These are phyloP conservation scores for Monascus ruber DNA, from an alignment of 2,329 filamentous ascomycete genomes.

Conservation along the genomic window DNA sequence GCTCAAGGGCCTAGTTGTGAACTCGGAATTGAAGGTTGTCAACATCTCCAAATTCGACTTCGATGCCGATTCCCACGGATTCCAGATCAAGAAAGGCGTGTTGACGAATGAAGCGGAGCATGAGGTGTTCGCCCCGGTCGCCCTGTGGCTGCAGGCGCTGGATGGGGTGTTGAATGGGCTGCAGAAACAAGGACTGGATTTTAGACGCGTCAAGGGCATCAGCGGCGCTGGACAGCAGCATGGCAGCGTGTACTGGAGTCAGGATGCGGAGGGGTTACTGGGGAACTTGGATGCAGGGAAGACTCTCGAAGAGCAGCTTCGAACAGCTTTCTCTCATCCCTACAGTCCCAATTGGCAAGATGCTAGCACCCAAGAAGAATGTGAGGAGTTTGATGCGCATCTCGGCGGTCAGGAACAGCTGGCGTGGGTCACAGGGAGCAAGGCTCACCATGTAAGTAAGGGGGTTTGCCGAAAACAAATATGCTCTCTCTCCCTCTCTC, in stretches of 20 bases:
- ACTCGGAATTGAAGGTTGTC: constrained; percentile 67
- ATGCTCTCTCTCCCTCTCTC: too few relatives aligned
- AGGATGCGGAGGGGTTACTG: constrained; percentile 55
- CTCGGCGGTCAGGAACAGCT: constrained; percentile 57
- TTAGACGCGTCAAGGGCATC: constrained; percentile 65
- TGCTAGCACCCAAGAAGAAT: constrained; percentile 84
- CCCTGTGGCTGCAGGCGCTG: constrained; percentile 87
- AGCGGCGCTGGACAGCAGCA: constrained; percentile 95
- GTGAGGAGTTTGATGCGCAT: constrained; percentile 69
- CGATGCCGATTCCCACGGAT: constrained; percentile 67
- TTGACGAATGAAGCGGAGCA: constrained; percentile 67
- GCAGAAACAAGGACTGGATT: constrained; percentile 56
- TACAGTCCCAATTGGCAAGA: constrained; percentile 98
- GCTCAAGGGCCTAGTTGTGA: constrained; percentile 83
- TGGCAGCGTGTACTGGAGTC: constrained; percentile 88
- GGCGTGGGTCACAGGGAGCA: constrained; percentile 74
- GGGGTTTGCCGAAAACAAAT: too few relatives aligned
- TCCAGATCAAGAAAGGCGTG: constrained; percentile 81
- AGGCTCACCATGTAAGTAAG: constrained; percentile 73
- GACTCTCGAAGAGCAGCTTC: constrained; percentile 61
- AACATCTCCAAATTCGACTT: constrained; percentile 91
- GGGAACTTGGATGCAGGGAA: constrained; percentile 47
- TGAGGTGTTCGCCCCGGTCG: constrained; percentile 86
- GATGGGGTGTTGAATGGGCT: constrained; percentile 73
- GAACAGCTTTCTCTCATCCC: constrained; percentile 64